Evolutionary conservation across 2,329 filamentous ascomycete genomes (phyloP), one percentile per base, ranked within the genome.

Genomic region (Pseudogymnoascus sp.): DNA sequence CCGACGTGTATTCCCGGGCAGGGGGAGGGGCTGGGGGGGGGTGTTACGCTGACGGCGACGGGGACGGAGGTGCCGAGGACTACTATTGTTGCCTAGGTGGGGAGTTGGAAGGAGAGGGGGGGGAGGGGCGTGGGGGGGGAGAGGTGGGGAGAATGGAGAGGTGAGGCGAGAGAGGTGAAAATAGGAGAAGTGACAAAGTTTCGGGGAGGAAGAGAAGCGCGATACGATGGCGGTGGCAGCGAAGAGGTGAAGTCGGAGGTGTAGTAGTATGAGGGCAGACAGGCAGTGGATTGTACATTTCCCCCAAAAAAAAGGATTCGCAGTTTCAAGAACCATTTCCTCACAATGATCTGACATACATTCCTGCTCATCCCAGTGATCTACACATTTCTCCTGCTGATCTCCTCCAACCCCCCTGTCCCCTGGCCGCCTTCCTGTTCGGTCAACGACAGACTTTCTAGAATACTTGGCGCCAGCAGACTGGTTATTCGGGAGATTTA

Each of bases 1-100:
- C 67, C 63, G 28, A 65, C 59, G 16, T 68, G 68, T 65, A 68
- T 69, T 14, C 65, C 66, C 0, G 68, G 68, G 8, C 60, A 69
- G 62, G 67, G 66, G 1, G 64, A 50, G 23, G 64, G 65, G 3
- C 42, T 65, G 10, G 38, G n/a, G 18, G 25, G 63, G 11, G 60
- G 61, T 12, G 47, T 16, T 4, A 62, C 59, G 16, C 59, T 56
- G 16, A 64, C 31, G 12, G 62, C 59, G 28, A 35, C 18, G 25
- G 38, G n/a, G 11, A 21, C 25, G n/a, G n/a, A n/a, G n/a, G n/a
- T n/a, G 31, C 6, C 16, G 18, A 56, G 37, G 59, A 28, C 21
- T 5, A 50, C 44, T 50, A 50, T 50, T 50, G 11, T 6, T 50
- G 42, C 4, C 2, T 50, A 50, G 23, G 6, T 14, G 40, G 40